Percentiles rank a stretch among this genome's conserved stretches.
Conservation (phyloP, 1,284 basidiomycete genomes). For the Coniferiporia sulphurascens region DNA sequence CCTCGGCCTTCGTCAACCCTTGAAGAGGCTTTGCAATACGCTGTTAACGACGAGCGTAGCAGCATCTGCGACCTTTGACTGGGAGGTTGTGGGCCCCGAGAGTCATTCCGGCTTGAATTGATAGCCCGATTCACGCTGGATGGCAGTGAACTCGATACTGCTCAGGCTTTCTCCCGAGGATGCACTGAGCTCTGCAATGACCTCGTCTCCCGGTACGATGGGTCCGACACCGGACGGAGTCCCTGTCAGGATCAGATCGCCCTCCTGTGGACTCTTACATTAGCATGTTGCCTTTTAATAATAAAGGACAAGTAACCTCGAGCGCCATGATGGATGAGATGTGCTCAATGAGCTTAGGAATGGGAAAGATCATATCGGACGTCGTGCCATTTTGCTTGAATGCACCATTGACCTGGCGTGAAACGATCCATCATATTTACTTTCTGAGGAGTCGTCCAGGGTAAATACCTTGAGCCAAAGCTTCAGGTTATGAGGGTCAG, state of each 20-base stretch:
- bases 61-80: slow-evolving; percentile 4
- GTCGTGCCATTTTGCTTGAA: slow-evolving; percentile 86
- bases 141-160: slow-evolving; percentile 60
- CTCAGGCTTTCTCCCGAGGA: slow-evolving; percentile 55
- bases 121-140: slow-evolving; percentile 70
- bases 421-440: neutral
- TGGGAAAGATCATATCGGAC: slow-evolving; percentile 88
- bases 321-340: slow-evolving; percentile 94
- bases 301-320: slow-evolving; percentile 51
- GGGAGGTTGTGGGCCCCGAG: neutral
- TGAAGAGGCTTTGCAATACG: slow-evolving; percentile 9
- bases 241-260: slow-evolving; percentile 84
- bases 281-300: neutral
- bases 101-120: slow-evolving; percentile 35
- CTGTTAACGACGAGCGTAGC: slow-evolving; percentile 10
- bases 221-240: slow-evolving; percentile 91
- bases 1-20: neutral
- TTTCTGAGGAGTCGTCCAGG: too few relatives aligned
- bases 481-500: slow-evolving; percentile 72
- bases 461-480: slow-evolving; percentile 65
- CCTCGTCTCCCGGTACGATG: slow-evolving; percentile 70
- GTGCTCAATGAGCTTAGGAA: slow-evolving; percentile 88
- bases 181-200: slow-evolving; percentile 69
- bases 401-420: slow-evolving; percentile 70
- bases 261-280: slow-evolving; percentile 51